Evolutionary conservation across 805 yeast genomes (phyloP), one percentile per base, ranked within the genome.

Genomic region (Metschnikowia matae): DNA sequence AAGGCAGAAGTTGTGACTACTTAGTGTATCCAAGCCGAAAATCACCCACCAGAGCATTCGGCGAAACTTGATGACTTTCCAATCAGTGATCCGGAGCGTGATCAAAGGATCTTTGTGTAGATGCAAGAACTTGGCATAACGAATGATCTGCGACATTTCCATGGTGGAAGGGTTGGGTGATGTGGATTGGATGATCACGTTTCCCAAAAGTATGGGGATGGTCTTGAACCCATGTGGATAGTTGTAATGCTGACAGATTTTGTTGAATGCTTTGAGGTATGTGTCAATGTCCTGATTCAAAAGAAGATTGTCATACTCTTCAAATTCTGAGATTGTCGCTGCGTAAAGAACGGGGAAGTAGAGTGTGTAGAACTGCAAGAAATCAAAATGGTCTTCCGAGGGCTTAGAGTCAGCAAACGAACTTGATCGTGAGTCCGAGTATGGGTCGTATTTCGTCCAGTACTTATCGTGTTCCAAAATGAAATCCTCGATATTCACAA

Each of bases 1-100:
- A 32, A 79, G 62, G 59, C 81, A 74, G 44, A 78, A 78, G 54
- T 81, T 80, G 51, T 80, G 75, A 36, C 84, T 75, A 7, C 82
- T 78, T 52, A 79, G 69, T 3, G 80, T 74, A 61, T 83, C 88
- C 52, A 83, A 63, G 26, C 80, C 79, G 53, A 81, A 81, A 6
- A 83, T 78, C 36, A 81, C 82, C 86, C 86, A 83, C 86, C 87
- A 83, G n/a, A 83, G 61, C 48, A 81, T 60, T 60, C 87, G 70
- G 62, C 84, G 69, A 44, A 75, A 69, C 52, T 80, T 82, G 6
- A 82, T 74, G 20, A 74, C 68, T 47, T 72, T 74, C 60, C 71
- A 67, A 53, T 80, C 79, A 2, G 73, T 68, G 35, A 80, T 71
- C 38, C 77, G 73, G 51, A 82, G 78, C 41, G 77, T 74, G 0